These are phyloP conservation scores for Apiosordaria backusii DNA, from an alignment of 495 filamentous ascomycete genomes.

Conservation along the genomic window DNA sequence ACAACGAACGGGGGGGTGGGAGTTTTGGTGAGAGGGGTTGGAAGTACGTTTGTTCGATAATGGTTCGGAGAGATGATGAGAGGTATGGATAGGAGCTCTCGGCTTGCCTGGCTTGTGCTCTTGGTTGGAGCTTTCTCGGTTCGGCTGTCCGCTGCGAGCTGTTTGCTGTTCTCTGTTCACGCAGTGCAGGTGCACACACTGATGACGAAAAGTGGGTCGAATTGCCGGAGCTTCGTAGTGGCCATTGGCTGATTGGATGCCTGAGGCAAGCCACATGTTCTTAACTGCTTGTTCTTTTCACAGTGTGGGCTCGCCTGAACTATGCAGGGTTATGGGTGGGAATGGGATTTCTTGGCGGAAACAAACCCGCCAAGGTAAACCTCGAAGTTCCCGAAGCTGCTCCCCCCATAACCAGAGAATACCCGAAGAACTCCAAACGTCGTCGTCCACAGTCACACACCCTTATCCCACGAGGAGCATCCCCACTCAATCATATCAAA, in stretches of 20 bases:
- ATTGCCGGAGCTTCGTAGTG: background rate
- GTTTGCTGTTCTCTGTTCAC: background rate
- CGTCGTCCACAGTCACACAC: constrained; percentile 13
- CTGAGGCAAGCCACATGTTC: constrained; percentile 23
- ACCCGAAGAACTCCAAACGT: constrained; percentile 16
- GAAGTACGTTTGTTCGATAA: constrained; percentile 1
- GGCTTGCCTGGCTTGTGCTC: constrained; percentile 9
- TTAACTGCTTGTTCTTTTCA: constrained; percentile 8
- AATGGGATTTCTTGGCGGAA: constrained; percentile 1
- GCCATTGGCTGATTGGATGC: constrained; percentile 12
- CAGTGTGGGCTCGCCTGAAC: constrained; percentile 25
- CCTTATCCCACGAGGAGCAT: constrained; percentile 21
- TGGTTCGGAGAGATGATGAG: constrained; percentile 18
- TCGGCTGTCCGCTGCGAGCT: constrained; percentile 7
- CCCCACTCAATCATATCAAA: constrained; percentile 36
- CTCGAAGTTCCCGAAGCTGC: constrained; percentile 14
- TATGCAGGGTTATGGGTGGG: constrained; percentile 16
- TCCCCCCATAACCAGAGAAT: constrained; percentile 5
- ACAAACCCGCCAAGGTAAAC: background rate
- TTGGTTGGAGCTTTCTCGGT: constrained; percentile 6
- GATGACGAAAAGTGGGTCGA: constrained; percentile 1
- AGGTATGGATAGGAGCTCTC: constrained; percentile 6
- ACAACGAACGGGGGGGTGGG: constrained; percentile 17
- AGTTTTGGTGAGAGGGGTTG: constrained; percentile 16
- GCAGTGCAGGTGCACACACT: constrained; percentile 5